Base-by-base conservation (phyloP, 1,284 basidiomycete species). In the Trametes pubescens region DNA sequence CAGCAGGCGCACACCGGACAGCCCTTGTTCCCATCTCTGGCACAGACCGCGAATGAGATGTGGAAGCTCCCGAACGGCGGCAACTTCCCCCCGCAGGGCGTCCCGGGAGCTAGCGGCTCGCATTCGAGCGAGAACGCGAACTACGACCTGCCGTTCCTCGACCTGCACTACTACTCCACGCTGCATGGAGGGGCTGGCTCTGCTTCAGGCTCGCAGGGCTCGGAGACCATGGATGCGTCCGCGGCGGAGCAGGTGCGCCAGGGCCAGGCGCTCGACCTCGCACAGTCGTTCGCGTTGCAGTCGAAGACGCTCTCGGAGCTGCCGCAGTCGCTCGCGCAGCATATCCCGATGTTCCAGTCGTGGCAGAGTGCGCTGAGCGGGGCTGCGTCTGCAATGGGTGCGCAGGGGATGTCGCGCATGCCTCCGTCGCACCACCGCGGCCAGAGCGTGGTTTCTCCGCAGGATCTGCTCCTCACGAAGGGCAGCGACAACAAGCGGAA, bases 231-330 rank as follows among this genome's bases (percentile, higher is more conserved):
- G 44, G 62, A 64, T 46, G 53, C 62, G 64, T 71, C 47, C 53
- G 66, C 55, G 68, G 70, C 75, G 32, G 67, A 74, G 48, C 66
- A 72, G 29, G 74, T 76, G 49, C 72, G 73, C n/a, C 83, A 82
- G 49, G 86, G 86, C 4, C 84, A 86, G 66, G 89, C 89, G n/a
- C 79, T 91, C 37, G 88, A 91, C 72, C 78, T 91, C 43, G 89
- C 88, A 16, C 80, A 81, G 66, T 70, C 78, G 21, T 77, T 79
- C 35, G 72, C 76, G 57, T 73, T 75, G 66, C 63, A 66, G 61
- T 61, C 64, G 37, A 75, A 71, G 67, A 66, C 69, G 60, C 62
- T 74, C 34, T 64, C 67, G 14, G 71, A 71, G 51, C 61, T 75
- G 35, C 66, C 75, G 52, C 73, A 74, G n/a, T 71, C 75, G 37